Base-by-base conservation (phyloP, 2,329 filamentous ascomycete species). In the Hypoxylon sp. region DNA sequence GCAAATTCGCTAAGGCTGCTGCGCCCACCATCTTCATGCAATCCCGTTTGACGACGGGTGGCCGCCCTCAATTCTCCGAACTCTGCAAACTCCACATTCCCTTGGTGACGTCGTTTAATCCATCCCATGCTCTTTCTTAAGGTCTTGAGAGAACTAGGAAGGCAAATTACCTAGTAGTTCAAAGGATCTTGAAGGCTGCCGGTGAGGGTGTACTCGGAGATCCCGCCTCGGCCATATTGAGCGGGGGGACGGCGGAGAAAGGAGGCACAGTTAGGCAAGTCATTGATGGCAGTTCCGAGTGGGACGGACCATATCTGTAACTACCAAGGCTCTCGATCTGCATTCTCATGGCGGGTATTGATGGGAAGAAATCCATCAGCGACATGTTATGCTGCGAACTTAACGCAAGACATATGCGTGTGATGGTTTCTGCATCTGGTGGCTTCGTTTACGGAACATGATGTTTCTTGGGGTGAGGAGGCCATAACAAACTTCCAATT, bases 1-100 rank as follows among this genome's bases (percentile, higher is more conserved):
- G 17, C 39, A 44, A 44, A 22, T 24, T 59, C n/a, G 53, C 37
- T 31, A 52, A 56, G 62, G 66, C 63, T 60, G 63, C 69, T 71
- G 66, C 66, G 68, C 68, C 65, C 48, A 35, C 57, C 48, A 47
- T 19, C 51, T 63, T 68, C 51, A 69, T 67, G 66, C 69, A 56
- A 55, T 55, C 47, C 52, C 56, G 60, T 67, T 60, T 61, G 55
- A 63, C 35, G 19, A 53, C 48, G 35, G 51, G 61, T 58, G 53
- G 55, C 39, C 39, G 44, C 67, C 58, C 56, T 68, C 55, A 59
- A 63, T 63, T 68, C 51, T 59, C 56, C 56, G 53, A 63, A 39
- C 26, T 39, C 46, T 65, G 33, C 51, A 57, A 59, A 59, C 19
- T 52, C 62, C 62, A 59, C 51, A 37, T 9, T 22, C 14, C 10